Conservation (phyloP, 805 yeast species). For the Candida bentonensis region DNA sequence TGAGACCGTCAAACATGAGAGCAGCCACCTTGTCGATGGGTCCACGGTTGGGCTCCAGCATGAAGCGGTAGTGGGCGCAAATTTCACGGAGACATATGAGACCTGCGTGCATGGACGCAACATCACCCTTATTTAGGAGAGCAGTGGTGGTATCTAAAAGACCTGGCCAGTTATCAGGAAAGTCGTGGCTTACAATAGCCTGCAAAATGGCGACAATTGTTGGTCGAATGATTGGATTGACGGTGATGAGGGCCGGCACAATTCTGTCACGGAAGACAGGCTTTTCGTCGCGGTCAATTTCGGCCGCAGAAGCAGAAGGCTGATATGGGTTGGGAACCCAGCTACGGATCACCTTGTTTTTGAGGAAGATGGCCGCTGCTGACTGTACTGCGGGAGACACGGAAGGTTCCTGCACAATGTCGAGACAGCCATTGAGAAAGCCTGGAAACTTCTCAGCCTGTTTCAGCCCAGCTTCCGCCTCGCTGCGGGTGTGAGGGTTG, state of each 20-base stretch:
- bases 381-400: constrained; percentile 40
- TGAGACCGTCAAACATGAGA: constrained; percentile 49
- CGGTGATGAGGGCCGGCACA: constrained; percentile 42
- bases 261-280: constrained; percentile 58
- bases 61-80: constrained; percentile 59
- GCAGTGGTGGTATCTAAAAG: constrained; percentile 32
- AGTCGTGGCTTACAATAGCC: constrained; percentile 37
- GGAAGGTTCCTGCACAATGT: constrained; percentile 44
- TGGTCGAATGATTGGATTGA: constrained; percentile 28
- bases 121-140: constrained; percentile 32
- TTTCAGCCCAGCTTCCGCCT: constrained; percentile 57
- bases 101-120: constrained; percentile 46
- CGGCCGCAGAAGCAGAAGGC: constrained; percentile 17
- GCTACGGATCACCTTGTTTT: constrained; percentile 50
- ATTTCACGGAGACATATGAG: constrained; percentile 58
- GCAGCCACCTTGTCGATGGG: constrained; percentile 39
- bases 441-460: constrained; percentile 47
- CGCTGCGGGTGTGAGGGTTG: constrained; percentile 41
- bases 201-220: constrained; percentile 34
- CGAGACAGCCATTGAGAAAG: constrained; percentile 71
- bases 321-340: constrained; percentile 35
- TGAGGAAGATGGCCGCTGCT: constrained; percentile 73
- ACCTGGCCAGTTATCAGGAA: constrained; percentile 40
- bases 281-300: constrained; percentile 56
- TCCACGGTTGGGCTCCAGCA: constrained; percentile 38